Evolutionary conservation across 257 asterid genomes (phyloP), one percentile per base, ranked within the genome.

Genomic region (Agastache rugosa): DNA sequence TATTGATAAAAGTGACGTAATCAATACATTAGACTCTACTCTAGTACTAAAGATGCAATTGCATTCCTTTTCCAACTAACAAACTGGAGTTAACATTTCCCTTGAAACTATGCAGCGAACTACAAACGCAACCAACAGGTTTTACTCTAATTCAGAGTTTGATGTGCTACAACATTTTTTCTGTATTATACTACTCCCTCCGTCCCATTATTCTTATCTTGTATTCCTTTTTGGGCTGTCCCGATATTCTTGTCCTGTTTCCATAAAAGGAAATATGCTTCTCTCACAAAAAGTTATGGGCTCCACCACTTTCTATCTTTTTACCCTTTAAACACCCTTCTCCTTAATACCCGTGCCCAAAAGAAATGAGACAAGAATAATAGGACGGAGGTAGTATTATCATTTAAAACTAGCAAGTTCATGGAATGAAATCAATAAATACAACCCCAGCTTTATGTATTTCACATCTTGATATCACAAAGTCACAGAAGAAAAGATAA

Each of bases 371-470:
- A n/a, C n/a, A n/a, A n/a, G n/a, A n/a, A n/a, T n/a, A n/a, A n/a
- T n/a, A n/a, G n/a, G n/a, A n/a, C n/a, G n/a, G n/a, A n/a, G n/a
- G n/a, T n/a, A n/a, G n/a, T n/a, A 31, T 31, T 31, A 31, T 31
- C 7, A 31, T 31, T 42, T 19, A 35, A 5, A 54, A 47, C 67
- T 50, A 34, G 22, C 25, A 67, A 59, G 61, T 68, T 75, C 75
- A 31, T 47, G 25, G 45, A 58, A 25, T 22, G 51, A 9, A 42
- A 58, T 45, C 48, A 60, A 61, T 12, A 27, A 67, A 22, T 22
- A 35, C 44, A 75, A 47, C 62, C 37, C 59, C 69, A 75, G 65
- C 51, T 56, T 62, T 54, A 16, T 19, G 63, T 17, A 56, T 65
- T 72, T 61, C 41, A 74, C 47, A 29, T 23, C 16, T 23, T 69